Conservation (phyloP, 1,139 yeast species). For the Candida sojae region DNA sequence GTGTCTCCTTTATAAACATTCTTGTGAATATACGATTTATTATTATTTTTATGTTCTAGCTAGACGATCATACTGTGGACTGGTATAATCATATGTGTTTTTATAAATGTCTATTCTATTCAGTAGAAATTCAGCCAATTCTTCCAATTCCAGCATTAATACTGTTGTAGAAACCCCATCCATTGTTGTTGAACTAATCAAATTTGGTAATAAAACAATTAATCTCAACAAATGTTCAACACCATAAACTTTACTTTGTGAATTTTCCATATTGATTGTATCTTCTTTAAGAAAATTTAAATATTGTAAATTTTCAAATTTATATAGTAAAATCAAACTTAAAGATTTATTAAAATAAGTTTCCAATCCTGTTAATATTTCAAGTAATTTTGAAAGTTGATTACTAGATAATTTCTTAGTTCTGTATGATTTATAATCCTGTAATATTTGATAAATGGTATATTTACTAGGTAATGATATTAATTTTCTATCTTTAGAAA, state of each 20-base stretch:
- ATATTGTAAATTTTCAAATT: constrained; percentile 84
- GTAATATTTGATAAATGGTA: constrained; percentile 54
- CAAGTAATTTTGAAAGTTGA: constrained; percentile 60
- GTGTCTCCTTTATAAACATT: too few species aligned
- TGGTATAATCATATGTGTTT: constrained; percentile 54
- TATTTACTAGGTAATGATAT: constrained; percentile 60
- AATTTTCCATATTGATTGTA: constrained; percentile 28
- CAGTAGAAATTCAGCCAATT: constrained; percentile 55
- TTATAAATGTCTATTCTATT: constrained; percentile 48
- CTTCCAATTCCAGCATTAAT: constrained; percentile 42
- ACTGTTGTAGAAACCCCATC: constrained; percentile 71
- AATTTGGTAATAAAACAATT: constrained; percentile 76
- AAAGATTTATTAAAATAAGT: constrained; percentile 77
- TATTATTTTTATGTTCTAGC: constrained; percentile 29
- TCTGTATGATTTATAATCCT: constrained; percentile 33
- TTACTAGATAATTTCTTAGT: constrained; percentile 13
- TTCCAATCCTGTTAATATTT: constrained; percentile 67
- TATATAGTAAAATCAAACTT: constrained; percentile 73
- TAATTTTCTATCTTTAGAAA: constrained; percentile 77
- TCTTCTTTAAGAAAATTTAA: constrained; percentile 47
- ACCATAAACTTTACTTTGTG: constrained; percentile 59
- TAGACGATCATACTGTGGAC: constrained; percentile 61
- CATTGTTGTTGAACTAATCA: constrained; percentile 77
- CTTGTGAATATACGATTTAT: not conserved
- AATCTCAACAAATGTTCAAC: constrained; percentile 75